Percentiles rank a stretch among this genome's conserved stretches.
Evolutionary conservation across 2,329 filamentous ascomycete species (phyloP).

Genomic region (Ambrosiella beaveri): DNA sequence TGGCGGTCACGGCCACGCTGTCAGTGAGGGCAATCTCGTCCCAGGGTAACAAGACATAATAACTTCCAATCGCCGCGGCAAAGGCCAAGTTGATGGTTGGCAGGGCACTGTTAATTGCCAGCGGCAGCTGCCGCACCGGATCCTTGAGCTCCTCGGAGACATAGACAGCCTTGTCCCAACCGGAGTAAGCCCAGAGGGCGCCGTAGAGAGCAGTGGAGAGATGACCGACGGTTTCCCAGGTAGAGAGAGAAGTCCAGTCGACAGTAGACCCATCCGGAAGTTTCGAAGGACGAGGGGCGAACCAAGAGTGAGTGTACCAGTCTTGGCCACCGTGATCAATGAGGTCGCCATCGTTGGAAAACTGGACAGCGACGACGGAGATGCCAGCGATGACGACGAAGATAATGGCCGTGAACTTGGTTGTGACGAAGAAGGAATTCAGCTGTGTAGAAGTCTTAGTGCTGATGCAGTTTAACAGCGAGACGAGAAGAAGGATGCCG

Average conservation of each 20-base stretch:
- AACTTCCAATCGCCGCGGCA: conserved; percentile 41
- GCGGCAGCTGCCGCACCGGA: conserved; percentile 36
- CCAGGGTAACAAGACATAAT: conserved; percentile 47
- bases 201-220: conserved; percentile 44
- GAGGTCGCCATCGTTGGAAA: conserved; percentile 22
- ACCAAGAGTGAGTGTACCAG: conserved; percentile 38
- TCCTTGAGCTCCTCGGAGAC: conserved; percentile 34
- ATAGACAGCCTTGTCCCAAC: conserved; percentile 48
- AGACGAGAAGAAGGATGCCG: conserved; percentile 28
- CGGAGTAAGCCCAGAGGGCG: conserved; percentile 46
- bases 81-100: conserved; percentile 43
- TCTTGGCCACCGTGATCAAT: conserved; percentile 29
- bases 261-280: conserved; percentile 32
- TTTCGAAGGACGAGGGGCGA: conserved; percentile 30
- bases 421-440: conserved; percentile 37
- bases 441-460: conserved; percentile 37
- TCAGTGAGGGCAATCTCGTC: conserved; percentile 38
- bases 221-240: conserved; percentile 43
- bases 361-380: conserved; percentile 25
- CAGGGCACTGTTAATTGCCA: conserved; percentile 43
- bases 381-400: conserved; percentile 32
- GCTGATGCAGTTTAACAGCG: conserved; percentile 36
- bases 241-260: conserved; percentile 30
- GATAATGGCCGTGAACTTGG: conserved; percentile 33
- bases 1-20: conserved; percentile 45